Evolutionary conservation across 257 asterid genomes (phyloP), one percentile per base, ranked within the genome.

Genomic region (Solanum ahanhuiri): DNA sequence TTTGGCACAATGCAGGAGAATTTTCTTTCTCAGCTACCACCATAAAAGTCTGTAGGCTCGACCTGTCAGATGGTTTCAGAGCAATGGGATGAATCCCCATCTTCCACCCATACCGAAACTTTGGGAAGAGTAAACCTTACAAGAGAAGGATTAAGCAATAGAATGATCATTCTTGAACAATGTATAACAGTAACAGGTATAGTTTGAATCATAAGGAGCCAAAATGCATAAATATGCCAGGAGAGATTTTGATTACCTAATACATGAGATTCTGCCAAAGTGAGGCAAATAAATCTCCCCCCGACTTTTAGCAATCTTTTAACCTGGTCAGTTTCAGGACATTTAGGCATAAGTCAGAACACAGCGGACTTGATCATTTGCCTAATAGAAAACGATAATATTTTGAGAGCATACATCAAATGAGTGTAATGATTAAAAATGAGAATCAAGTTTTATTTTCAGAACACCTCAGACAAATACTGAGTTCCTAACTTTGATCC

Each of bases 81-180:
- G 92, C 87, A 89, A 97, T 86, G 67, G 91, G 93, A 90, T 93
- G 89, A 86, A 96, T 77, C 86, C 93, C 92, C 94, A 92, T 86
- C 89, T 91, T 94, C 99, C 99, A 96, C 86, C 99, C 98, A 93
- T 91, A 89, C 51, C 98, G 98, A 71, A 93, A 95, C 94, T 92
- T 94, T 28, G 89, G 91, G 39, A 96, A 92, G 85, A 96, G 96
- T 60, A 95, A 87, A 88, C 91, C 99, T 96, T 92, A 73, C 83
- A 81, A 77, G 89, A 86, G 86, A 41, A 88, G 63, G 28, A 23
- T 28, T 67, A 75, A 51, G 72, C 34, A 87, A 85, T 51, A 71
- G 22, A 81, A 51, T 41, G 64, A 70, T 85, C 67, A 87, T 79
- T 48, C 45, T 39, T 66, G 23, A 66, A 88, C 81, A 85, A 35